Conservation (phyloP, 2,329 filamentous ascomycete species). For the Talaromyces atroroseus region DNA sequence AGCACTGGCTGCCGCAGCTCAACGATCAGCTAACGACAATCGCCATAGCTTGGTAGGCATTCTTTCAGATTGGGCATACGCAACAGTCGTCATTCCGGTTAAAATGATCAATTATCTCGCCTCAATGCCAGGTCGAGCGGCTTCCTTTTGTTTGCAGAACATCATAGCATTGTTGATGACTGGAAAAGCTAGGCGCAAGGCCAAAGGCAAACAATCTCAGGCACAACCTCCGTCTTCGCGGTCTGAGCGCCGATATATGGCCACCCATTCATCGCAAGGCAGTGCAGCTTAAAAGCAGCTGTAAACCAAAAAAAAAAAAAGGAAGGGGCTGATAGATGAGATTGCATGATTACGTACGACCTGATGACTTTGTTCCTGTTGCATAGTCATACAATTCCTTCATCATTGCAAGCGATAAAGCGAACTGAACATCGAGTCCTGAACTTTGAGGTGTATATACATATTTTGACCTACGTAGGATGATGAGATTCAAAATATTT, state of each 20-base stretch:
- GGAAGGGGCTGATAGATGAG: too few species aligned
- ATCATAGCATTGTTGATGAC: conserved; percentile 6
- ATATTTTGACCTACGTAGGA: too few species aligned
- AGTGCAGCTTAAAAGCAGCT: background rate
- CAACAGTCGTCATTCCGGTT: conserved; percentile 31
- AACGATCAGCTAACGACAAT: conserved; percentile 24
- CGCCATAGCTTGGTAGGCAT: conserved; percentile 22
- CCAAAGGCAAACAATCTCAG: conserved; percentile 20
- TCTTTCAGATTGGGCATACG: conserved; percentile 33
- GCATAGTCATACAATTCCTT: too few species aligned
- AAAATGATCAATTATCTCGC: conserved; percentile 27
- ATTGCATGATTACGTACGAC: too few species aligned
- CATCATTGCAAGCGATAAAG: background rate
- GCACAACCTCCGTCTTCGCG: background rate
- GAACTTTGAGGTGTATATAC: background rate
- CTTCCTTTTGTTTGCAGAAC: conserved; percentile 17
- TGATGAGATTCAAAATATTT: too few species aligned
- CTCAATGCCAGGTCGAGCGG: conserved; percentile 27
- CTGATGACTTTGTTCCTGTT: too few species aligned
- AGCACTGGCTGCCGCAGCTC: conserved; percentile 69
- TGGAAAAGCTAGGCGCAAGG: background rate
- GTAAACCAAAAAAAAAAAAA: too few species aligned
- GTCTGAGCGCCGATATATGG: background rate
- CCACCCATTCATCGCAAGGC: background rate
- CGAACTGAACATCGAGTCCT: background rate